These are phyloP conservation scores for Backusella tuberculispora DNA, from an alignment of 192 early-diverging fungal species.

Conservation along the genomic window DNA sequence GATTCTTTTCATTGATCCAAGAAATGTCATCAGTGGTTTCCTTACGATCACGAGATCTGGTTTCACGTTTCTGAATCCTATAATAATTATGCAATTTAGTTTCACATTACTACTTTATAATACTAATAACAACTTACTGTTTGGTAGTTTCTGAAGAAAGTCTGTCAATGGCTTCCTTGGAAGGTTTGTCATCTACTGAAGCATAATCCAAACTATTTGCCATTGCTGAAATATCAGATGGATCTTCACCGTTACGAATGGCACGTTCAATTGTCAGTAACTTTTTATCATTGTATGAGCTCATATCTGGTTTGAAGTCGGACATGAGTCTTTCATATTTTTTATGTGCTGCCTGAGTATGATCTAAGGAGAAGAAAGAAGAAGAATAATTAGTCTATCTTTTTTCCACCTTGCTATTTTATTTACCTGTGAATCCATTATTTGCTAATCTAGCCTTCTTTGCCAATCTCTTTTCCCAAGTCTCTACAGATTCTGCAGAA, in stretches of 20 bases:
- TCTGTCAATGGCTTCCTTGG: slow-evolving; percentile 65
- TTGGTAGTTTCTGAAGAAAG: slow-evolving; percentile 74
- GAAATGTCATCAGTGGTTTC: slow-evolving; percentile 89
- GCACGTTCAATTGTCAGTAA: slow-evolving; percentile 43
- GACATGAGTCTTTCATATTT: slow-evolving; percentile 84
- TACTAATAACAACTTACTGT: slow-evolving; percentile 56
- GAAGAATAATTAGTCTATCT: neutral
- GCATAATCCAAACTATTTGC: slow-evolving; percentile 74
- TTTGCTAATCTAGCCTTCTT: slow-evolving; percentile 68
- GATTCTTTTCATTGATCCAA: slow-evolving; percentile 97
- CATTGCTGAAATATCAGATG: slow-evolving; percentile 44
- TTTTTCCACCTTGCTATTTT: neutral
- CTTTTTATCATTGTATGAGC: slow-evolving; percentile 73
- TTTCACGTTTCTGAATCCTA: slow-evolving; percentile 58
- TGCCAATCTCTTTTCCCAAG: slow-evolving; percentile 82
- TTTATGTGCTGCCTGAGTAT: slow-evolving; percentile 81
- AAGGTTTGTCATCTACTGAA: slow-evolving; percentile 58
- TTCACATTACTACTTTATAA: neutral
- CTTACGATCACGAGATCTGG: slow-evolving; percentile 67
- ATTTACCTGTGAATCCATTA: slow-evolving; percentile 78
- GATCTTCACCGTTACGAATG: slow-evolving; percentile 40
- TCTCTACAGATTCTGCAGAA: slow-evolving; percentile 83
- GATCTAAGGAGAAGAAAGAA: slow-evolving; percentile 51
- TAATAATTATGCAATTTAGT: slow-evolving; percentile 23
- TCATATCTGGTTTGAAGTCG: slow-evolving; percentile 85